Percentiles rank a stretch among this genome's conserved stretches.
Evolutionary conservation across 805 yeast genomes (phyloP).

Genomic region (Saturnispora sanitii): DNA sequence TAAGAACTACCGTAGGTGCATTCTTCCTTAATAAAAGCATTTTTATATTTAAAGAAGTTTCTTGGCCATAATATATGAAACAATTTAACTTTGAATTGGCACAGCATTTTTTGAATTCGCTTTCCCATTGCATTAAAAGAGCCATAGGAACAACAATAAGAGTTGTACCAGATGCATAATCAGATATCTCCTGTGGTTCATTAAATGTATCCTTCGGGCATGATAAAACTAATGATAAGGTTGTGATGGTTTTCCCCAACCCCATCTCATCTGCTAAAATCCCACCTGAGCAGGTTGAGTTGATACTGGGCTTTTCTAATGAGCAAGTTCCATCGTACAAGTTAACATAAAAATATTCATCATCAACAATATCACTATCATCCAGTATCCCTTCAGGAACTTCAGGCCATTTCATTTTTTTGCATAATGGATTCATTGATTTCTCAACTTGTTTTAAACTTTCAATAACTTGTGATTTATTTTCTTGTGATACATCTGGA

Average conservation of each 20-base stretch:
- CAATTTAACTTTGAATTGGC: slow-evolving; percentile 31
- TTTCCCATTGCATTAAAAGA: slow-evolving; percentile 81
- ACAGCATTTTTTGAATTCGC: slow-evolving; percentile 58
- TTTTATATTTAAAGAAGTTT: slow-evolving; percentile 40
- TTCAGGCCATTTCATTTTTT: slow-evolving; percentile 64
- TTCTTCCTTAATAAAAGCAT: slow-evolving; percentile 32
- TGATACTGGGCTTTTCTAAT: slow-evolving; percentile 52
- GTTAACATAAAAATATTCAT: slow-evolving; percentile 54
- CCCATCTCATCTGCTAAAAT: slow-evolving; percentile 97
- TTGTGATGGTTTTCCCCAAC: slow-evolving; percentile 82
- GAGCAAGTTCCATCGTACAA: slow-evolving; percentile 74
- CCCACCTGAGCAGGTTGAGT: slow-evolving; percentile 63
- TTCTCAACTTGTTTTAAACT: slow-evolving; percentile 30
- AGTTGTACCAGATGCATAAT: slow-evolving; percentile 64
- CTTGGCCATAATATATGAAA: slow-evolving; percentile 69
- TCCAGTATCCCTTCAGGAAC: slow-evolving; percentile 9
- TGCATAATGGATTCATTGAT: slow-evolving; percentile 80
- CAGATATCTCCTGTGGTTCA: slow-evolving; percentile 15
- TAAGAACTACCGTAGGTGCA: slow-evolving; percentile 63
- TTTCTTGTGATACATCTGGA: slow-evolving; percentile 17
- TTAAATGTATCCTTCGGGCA: slow-evolving; percentile 41
- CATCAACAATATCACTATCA: background rate
- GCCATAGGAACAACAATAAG: slow-evolving; percentile 87
- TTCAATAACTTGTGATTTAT: slow-evolving; percentile 17
- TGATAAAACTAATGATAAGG: slow-evolving; percentile 61